A percentile compares a stretch with the other conserved stretches of the same genome.
phyloP scores from a whole-genome alignment of 1,284 basidiomycete genomes.

The Lentinus polychrous region DNA sequence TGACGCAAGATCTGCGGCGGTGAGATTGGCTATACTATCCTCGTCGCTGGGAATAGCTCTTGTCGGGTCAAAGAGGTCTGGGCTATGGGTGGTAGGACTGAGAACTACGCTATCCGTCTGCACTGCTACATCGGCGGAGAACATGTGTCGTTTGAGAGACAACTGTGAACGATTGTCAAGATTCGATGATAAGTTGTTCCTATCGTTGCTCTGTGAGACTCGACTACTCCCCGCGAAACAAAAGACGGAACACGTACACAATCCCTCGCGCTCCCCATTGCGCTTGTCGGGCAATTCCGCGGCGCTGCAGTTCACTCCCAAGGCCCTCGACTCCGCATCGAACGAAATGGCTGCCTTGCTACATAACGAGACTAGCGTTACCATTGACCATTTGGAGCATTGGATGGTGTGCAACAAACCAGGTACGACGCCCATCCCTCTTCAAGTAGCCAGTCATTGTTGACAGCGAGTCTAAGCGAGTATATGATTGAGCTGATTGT shows the following conservation, averaged over 20 bases:
- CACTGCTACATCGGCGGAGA: slow-evolving; percentile 52
- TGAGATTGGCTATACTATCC: slow-evolving; percentile 41
- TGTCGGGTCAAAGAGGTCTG: slow-evolving; percentile 25
- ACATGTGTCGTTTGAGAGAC: slow-evolving; percentile 45
- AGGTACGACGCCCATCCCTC: slow-evolving; percentile 63
- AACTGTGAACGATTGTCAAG: slow-evolving; percentile 37
- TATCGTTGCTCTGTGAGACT: slow-evolving; percentile 19
- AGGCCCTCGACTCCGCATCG: slow-evolving; percentile 58
- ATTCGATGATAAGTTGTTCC: slow-evolving; percentile 42
- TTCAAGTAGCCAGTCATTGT: slow-evolving; percentile 62
- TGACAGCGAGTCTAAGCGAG: slow-evolving; percentile 44
- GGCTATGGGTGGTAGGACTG: slow-evolving; percentile 24
- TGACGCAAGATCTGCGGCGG: slow-evolving; percentile 51
- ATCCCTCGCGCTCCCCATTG: slow-evolving; percentile 70
- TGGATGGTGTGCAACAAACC: slow-evolving; percentile 27
- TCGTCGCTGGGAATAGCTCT: slow-evolving; percentile 38
- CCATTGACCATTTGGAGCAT: slow-evolving; percentile 2
- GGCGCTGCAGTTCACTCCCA: slow-evolving; percentile 55
- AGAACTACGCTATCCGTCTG: slow-evolving; percentile 51
- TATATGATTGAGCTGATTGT: not conserved
- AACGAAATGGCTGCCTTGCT: slow-evolving; percentile 71
- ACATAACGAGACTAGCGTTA: slow-evolving; percentile 8
- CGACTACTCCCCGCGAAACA: slow-evolving; percentile 1
- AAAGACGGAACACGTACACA: slow-evolving; percentile 37
- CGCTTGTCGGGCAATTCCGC: slow-evolving; percentile 55